These are phyloP conservation scores for Inga laurina DNA, from an alignment of 306 rosid species.

Conservation along the genomic window DNA sequence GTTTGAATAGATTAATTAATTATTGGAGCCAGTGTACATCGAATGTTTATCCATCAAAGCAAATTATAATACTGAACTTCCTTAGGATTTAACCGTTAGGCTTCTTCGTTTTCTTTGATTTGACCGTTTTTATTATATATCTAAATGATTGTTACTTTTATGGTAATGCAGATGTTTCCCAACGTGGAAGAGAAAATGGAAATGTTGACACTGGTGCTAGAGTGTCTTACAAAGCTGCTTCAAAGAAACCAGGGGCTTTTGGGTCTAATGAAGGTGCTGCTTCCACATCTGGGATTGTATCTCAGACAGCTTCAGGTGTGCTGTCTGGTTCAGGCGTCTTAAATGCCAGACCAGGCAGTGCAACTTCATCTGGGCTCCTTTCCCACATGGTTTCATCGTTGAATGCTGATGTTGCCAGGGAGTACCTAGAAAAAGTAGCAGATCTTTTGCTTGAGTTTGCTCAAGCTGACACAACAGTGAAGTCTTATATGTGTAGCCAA, in stretches of 20 bases:
- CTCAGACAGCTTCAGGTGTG: constrained; percentile 97
- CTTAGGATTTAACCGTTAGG: background rate
- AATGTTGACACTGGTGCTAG: constrained; percentile 73
- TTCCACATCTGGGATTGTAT: constrained; percentile 84
- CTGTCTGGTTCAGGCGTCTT: constrained; percentile 99
- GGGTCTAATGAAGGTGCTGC: constrained; percentile 81
- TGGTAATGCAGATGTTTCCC: constrained; percentile 84
- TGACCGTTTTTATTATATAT: constrained; percentile 23
- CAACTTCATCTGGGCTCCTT: constrained; percentile 96
- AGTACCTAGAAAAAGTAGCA: constrained; percentile 93
- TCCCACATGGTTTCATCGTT: constrained; percentile 93
- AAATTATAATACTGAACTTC: background rate
- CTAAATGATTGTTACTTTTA: constrained; percentile 27
- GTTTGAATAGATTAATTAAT: background rate
- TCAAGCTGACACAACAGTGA: constrained; percentile 92
- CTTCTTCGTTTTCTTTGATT: constrained; percentile 14
- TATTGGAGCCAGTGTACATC: background rate
- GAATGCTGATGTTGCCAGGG: constrained; percentile 94
- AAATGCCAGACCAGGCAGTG: constrained; percentile 98
- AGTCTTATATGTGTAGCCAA: constrained; percentile 93
- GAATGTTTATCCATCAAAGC: background rate
- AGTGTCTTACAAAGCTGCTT: constrained; percentile 61
- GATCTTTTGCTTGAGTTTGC: constrained; percentile 99
- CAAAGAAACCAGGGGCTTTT: constrained; percentile 70
- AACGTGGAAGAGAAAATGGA: constrained; percentile 91